phyloP scores from a whole-genome alignment of 1,139 yeast genomes.

The Debaryomycetaceae sp. region DNA sequence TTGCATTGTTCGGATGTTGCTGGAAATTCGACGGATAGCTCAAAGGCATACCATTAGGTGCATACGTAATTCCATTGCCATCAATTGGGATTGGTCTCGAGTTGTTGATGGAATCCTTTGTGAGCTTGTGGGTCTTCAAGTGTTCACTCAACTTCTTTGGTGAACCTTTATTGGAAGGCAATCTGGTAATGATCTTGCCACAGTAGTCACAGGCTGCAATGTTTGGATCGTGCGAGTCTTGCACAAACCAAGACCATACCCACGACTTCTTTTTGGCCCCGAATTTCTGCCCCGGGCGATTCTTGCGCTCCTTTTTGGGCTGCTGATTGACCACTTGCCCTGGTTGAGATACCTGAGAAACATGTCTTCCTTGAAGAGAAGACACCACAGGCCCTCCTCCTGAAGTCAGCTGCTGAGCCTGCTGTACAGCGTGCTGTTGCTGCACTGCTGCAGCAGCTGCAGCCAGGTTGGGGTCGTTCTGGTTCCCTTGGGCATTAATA shows the following conservation, averaged over 20 bases:
- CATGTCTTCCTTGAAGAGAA: neutral
- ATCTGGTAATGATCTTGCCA: constrained; percentile 45
- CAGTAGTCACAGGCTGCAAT: constrained; percentile 55
- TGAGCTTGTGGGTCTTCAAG: constrained; percentile 52
- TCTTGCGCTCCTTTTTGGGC: constrained; percentile 27
- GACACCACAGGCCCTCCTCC: constrained; percentile 5
- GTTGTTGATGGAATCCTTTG: constrained; percentile 33
- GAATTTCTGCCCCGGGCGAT: constrained; percentile 50
- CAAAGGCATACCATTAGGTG: constrained; percentile 26
- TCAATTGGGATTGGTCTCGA: constrained; percentile 36
- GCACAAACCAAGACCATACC: constrained; percentile 63
- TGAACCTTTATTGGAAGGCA: constrained; percentile 54
- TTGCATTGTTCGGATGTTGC: constrained; percentile 7
- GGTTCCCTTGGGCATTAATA: constrained; percentile 6
- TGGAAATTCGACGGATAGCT: constrained; percentile 12
- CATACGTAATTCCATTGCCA: constrained; percentile 36
- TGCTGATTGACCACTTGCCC: constrained; percentile 6
- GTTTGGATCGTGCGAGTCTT: constrained; percentile 46
- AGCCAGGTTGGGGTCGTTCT: constrained; percentile 10
- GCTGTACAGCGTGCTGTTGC: constrained; percentile 14
- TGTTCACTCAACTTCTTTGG: constrained; percentile 60
- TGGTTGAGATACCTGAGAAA: constrained; percentile 4
- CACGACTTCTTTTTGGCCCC: constrained; percentile 60
- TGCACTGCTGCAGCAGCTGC: constrained; percentile 13
- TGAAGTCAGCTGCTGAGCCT: constrained; percentile 9